Percentiles rank a stretch among this genome's conserved stretches.
Evolutionary conservation across 768 basidiomycete genomes (phyloP).

Genomic region (Phanerochaete sordida): DNA sequence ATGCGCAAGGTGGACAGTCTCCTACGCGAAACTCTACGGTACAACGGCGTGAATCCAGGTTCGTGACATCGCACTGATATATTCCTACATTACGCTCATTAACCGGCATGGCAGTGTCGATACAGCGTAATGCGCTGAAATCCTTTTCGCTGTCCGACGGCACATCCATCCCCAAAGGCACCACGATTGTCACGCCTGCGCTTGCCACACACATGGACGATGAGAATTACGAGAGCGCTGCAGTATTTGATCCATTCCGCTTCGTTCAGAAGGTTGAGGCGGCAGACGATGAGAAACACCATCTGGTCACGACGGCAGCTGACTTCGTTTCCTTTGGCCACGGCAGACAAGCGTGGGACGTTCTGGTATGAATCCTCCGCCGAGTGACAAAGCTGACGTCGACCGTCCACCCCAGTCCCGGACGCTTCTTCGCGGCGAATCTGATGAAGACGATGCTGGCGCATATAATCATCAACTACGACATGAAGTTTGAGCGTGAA

Average conservation of each 20-base stretch:
- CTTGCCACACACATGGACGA: conserved; percentile 28
- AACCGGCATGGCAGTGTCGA: background rate
- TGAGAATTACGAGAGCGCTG: conserved; percentile 29
- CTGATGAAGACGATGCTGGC: conserved; percentile 34
- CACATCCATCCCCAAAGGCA: conserved; percentile 35
- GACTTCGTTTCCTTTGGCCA: conserved; percentile 23
- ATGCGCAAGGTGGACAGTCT: conserved; percentile 35
- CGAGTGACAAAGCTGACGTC: background rate
- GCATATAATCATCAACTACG: conserved; percentile 28
- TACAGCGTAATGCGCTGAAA: background rate
- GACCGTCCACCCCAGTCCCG: conserved; percentile 24
- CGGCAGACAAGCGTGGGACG: conserved; percentile 25
- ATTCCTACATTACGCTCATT: background rate
- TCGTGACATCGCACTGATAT: conserved; percentile 4
- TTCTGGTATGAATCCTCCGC: background rate
- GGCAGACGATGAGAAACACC: background rate
- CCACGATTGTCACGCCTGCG: conserved; percentile 28
- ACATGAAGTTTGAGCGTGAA: conserved; percentile 27
- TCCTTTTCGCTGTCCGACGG: conserved; percentile 38
- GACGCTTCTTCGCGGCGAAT: conserved; percentile 32
- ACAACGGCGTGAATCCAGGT: conserved; percentile 21
- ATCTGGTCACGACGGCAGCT: conserved; percentile 12
- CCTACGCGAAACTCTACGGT: conserved; percentile 26
- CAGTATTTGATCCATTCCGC: conserved; percentile 40
- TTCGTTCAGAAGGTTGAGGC: conserved; percentile 25